phyloP scores from a whole-genome alignment of 1,139 yeast species.

The Hansenula lynferdii region DNA sequence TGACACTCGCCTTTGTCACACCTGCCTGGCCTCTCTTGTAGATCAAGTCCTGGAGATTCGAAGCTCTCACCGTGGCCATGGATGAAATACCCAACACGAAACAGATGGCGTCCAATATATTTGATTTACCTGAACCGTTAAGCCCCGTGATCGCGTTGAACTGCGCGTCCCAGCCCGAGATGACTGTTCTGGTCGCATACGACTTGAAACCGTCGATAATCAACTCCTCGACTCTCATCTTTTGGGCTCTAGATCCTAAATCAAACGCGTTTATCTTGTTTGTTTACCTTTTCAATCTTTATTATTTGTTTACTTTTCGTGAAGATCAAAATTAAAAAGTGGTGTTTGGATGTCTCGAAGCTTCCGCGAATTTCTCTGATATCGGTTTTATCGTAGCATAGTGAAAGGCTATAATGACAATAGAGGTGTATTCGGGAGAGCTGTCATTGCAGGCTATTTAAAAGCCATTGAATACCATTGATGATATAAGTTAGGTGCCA shows the following conservation, averaged over 20 bases:
- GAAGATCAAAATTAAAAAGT: no score
- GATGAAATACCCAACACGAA: constrained; percentile 97
- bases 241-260: background rate
- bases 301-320: constrained; percentile 1
- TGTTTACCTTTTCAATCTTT: constrained; percentile 1
- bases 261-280: background rate
- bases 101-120: constrained; percentile 93
- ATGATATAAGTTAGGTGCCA: no score
- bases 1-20: constrained; percentile 93
- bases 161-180: constrained; percentile 92
- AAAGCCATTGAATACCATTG: no score
- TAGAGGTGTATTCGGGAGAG: no score
- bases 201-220: constrained; percentile 98
- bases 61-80: constrained; percentile 92
- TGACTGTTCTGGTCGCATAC: constrained; percentile 94
- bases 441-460: no score
- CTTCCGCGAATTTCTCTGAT: no score
- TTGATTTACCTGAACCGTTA: constrained; percentile 96
- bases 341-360: no score
- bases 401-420: no score
- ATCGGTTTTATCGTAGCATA: no score
- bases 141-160: constrained; percentile 97
- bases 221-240: constrained; percentile 90
- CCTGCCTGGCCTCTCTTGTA: constrained; percentile 99
- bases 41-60: constrained; percentile 87